Evolutionary conservation across 441 rosid species (phyloP).

Genomic region (Mallotus repandus): DNA sequence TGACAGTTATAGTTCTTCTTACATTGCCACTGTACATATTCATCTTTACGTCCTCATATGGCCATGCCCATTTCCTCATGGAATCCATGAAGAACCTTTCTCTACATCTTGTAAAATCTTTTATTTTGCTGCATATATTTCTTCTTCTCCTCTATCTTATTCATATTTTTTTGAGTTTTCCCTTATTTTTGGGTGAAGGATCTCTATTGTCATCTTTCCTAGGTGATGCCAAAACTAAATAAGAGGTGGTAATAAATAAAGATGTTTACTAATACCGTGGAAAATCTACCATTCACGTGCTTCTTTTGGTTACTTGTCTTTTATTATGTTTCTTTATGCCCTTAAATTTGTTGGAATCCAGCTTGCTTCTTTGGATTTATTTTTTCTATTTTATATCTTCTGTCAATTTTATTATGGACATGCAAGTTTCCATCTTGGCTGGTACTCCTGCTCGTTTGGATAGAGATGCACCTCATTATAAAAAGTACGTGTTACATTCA

Average conservation of each 20-base stretch:
- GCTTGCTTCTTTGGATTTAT: background rate
- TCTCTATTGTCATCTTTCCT: background rate
- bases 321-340: background rate
- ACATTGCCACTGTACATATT: background rate
- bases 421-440: constrained; percentile 93
- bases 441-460: constrained; percentile 98
- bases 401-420: background rate
- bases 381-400: background rate
- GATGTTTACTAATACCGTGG: background rate
- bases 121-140: no score
- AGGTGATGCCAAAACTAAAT: background rate
- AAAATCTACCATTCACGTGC: background rate
- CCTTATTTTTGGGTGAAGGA: background rate
- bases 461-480: constrained; percentile 94
- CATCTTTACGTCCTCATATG: background rate
- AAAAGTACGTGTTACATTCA: constrained; percentile 49
- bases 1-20: background rate
- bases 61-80: no score
- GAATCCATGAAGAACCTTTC: no score
- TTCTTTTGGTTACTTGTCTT: background rate
- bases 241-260: background rate
- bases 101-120: no score
- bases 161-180: background rate
- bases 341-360: background rate
- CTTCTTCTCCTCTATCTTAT: background rate